Evolutionary conservation across 2,329 filamentous ascomycete genomes (phyloP).

Genomic region (Mollisia scopiformis): DNA sequence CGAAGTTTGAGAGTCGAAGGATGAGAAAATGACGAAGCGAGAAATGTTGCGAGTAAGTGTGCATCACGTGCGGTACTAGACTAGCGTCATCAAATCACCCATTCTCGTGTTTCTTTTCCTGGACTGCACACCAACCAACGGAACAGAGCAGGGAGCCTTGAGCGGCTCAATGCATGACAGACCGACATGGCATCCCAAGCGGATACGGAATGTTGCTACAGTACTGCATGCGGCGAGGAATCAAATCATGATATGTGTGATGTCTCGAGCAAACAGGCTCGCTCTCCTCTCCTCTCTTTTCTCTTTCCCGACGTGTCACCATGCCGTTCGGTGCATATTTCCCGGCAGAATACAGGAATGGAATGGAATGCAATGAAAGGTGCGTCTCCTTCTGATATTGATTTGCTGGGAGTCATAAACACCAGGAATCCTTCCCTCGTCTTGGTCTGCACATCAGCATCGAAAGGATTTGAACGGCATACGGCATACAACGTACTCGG

Average conservation of each 20-base stretch:
- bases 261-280: neutral
- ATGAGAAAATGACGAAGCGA: neutral
- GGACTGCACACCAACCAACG: too few species aligned
- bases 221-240: neutral
- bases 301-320: neutral
- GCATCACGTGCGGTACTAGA: neutral
- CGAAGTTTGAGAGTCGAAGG: neutral
- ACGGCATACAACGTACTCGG: too few species aligned
- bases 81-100: neutral
- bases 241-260: neutral
- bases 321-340: neutral
- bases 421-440: neutral
- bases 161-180: constrained; percentile 1
- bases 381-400: too few species aligned
- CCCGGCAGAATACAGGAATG: neutral
- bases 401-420: neutral
- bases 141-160: neutral
- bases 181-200: neutral
- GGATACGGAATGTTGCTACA: constrained; percentile 1
- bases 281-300: too few species aligned
- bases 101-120: neutral
- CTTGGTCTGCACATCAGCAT: neutral
- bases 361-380: too few species aligned
- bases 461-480: neutral
- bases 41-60: neutral